Evolutionary conservation across 805 yeast genomes (phyloP), one percentile per base, ranked within the genome.

Genomic region (Saccharomycopsis oosterbeekiorum): DNA sequence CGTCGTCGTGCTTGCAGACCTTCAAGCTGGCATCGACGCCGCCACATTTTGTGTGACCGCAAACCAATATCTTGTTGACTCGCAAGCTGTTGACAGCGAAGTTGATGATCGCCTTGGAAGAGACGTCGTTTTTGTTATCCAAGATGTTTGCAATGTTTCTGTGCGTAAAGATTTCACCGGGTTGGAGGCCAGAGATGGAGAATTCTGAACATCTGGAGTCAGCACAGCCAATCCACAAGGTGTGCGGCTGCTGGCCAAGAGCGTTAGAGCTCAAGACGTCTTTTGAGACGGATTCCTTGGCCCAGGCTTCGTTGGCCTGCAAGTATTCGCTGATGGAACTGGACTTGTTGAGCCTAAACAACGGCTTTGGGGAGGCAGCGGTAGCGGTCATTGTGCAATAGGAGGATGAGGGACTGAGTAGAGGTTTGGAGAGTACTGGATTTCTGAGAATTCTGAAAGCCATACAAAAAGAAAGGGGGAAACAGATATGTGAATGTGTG

Each of bases 21-120:
- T 15, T 19, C 56, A 92, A 74, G 9, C 91, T 84, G 24, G 96
- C 90, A 83, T 88, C 84, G 58, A 89, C 83, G 37, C 97, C 97
- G 57, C 97, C 97, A 78, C 98, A 92, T 72, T 89, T 96, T 39
- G 94, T 87, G 74, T 92, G 98, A 2, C 97, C 98, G 74, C 97
- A 89, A 5, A 92, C 87, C 60, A 92, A 80, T 59, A 92, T 84
- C 70, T 88, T 89, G 66, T 79, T 80, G 47, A 93, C 96, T 69
- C 88, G 86, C 63, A 92, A 78, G 14, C 86, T 89, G 66, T 89
- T 91, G 66, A 93, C 83, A 4, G 97, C 96, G 69, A 89, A 89
- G 72, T 92, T 97, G 37, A 93, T 75, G 1, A 91, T 91, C 0
- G 96, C 85, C 70, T 83, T 84, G 19, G 86, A 79, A 50, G 90